These are phyloP conservation scores for Colletotrichum spaethianum DNA, from an alignment of 2,329 filamentous ascomycete genomes.

Conservation along the genomic window DNA sequence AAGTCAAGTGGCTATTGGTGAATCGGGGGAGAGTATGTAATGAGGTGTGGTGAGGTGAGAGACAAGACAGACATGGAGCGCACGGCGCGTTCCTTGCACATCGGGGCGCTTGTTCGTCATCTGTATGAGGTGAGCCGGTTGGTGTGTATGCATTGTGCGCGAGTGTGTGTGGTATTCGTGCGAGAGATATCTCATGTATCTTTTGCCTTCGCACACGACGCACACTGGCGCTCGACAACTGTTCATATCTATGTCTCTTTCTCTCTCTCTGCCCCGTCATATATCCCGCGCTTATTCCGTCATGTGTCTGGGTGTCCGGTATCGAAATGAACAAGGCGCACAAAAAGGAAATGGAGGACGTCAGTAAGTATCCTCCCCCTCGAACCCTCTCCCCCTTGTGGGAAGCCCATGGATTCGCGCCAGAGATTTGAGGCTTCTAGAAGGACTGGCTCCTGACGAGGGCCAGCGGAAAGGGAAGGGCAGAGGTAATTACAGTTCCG, in stretches of 20 bases:
- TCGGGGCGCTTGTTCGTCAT: conserved; percentile 10
- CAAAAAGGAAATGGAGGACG: conserved; percentile 18
- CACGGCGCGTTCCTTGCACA: conserved; percentile 27
- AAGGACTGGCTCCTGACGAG: conserved; percentile 10
- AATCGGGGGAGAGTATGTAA: neutral
- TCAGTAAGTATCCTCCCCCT: neutral
- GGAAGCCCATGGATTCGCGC: neutral
- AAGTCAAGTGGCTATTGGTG: conserved; percentile 20
- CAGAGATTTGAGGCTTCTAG: conserved; percentile 20
- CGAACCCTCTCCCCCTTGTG: conserved; percentile 2
- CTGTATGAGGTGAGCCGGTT: neutral
- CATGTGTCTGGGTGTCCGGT: neutral
- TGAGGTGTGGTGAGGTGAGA: conserved; percentile 31
- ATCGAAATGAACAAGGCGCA: conserved; percentile 16
- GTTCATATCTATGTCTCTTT: neutral
- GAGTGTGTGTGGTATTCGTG: neutral
- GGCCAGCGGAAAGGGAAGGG: conserved; percentile 7
- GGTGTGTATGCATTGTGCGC: neutral
- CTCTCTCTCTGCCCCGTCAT: neutral
- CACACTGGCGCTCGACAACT: neutral
- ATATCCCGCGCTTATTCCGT: neutral
- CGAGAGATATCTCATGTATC: neutral
- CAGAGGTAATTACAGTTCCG: conserved; percentile 36
- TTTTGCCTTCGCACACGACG: neutral
- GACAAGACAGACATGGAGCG: conserved; percentile 17